Evolutionary conservation across 2,329 filamentous ascomycete species (phyloP).

Genomic region (Fusarium praegraminearum): DNA sequence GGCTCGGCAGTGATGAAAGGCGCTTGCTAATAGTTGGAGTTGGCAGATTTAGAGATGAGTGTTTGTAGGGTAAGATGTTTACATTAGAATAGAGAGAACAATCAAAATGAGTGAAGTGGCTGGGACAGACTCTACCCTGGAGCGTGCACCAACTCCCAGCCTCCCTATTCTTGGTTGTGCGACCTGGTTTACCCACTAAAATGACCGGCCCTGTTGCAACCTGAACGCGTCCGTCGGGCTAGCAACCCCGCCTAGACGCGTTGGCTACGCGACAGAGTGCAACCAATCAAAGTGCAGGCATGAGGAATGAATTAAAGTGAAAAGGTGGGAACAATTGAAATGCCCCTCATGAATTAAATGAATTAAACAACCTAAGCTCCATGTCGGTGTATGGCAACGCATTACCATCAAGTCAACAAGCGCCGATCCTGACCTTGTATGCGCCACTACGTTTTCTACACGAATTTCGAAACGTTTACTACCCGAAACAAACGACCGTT

Average conservation of each 20-base stretch:
- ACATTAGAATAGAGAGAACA: conserved; percentile 42
- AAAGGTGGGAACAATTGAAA: conserved; percentile 34
- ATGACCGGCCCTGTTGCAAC: conserved; percentile 18
- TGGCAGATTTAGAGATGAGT: conserved; percentile 44
- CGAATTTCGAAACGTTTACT: conserved; percentile 14
- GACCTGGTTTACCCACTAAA: conserved; percentile 36
- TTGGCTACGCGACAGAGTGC: conserved; percentile 46
- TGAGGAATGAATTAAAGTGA: conserved; percentile 20
- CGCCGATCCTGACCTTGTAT: conserved; percentile 33
- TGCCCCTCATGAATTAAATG: conserved; percentile 43
- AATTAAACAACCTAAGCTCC: conserved; percentile 30
- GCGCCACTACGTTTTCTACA: conserved; percentile 21
- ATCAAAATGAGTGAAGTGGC: conserved; percentile 44
- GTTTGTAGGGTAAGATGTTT: conserved; percentile 43
- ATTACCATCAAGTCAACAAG: conserved; percentile 35
- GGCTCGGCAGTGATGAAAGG: conserved; percentile 35
- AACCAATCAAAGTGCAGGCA: conserved; percentile 44
- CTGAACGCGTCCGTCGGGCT: conserved; percentile 41
- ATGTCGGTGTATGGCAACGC: conserved; percentile 23
- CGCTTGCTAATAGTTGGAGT: conserved; percentile 43
- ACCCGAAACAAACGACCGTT: conserved; percentile 28
- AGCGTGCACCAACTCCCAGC: conserved; percentile 44
- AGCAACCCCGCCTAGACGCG: conserved; percentile 43
- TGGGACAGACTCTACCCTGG: conserved; percentile 47
- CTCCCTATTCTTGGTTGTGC: conserved; percentile 41